A percentile compares a stretch with the other conserved stretches of the same genome.
Evolutionary conservation across 1,284 basidiomycete species (phyloP).

Genomic region (Cystobasidiaceae sp.): DNA sequence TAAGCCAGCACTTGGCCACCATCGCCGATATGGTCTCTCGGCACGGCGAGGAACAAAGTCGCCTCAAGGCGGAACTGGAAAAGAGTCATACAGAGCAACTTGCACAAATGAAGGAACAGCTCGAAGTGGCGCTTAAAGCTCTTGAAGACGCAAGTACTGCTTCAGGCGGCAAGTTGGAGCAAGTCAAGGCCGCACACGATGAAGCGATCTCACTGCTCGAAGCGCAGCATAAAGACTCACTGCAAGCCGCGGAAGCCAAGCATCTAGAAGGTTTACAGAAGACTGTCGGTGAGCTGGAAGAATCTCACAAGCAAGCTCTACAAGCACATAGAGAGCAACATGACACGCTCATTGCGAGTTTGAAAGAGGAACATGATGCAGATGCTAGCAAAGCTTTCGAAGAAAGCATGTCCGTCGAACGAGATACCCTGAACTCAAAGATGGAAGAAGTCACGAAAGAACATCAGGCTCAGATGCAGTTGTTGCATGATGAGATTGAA

Average conservation of each 20-base stretch:
- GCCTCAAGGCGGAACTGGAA: conserved; percentile 53
- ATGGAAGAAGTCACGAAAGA: conserved; percentile 46
- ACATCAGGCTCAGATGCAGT: conserved; percentile 46
- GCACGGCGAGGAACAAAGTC: conserved; percentile 56
- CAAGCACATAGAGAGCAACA: neutral
- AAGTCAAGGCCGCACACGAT: neutral
- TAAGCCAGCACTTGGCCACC: neutral
- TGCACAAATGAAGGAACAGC: neutral
- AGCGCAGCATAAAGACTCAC: neutral
- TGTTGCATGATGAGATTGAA: neutral
- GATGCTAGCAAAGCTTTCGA: neutral
- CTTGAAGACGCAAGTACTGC: neutral
- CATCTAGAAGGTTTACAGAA: neutral
- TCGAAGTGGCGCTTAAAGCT: conserved; percentile 1
- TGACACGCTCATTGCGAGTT: neutral
- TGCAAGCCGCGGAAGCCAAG: neutral
- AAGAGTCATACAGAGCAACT: conserved; percentile 48
- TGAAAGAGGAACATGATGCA: neutral
- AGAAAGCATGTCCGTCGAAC: neutral
- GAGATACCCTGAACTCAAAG: neutral
- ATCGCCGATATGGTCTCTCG: conserved; percentile 1
- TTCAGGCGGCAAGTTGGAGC: neutral
- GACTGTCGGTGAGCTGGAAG: neutral
- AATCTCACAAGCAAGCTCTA: neutral
- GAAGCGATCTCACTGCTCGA: conserved; percentile 1